Evolutionary conservation across 2,329 filamentous ascomycete genomes (phyloP), one percentile per base, ranked within the genome.

Genomic region (Sporothrix dimorphospora): DNA sequence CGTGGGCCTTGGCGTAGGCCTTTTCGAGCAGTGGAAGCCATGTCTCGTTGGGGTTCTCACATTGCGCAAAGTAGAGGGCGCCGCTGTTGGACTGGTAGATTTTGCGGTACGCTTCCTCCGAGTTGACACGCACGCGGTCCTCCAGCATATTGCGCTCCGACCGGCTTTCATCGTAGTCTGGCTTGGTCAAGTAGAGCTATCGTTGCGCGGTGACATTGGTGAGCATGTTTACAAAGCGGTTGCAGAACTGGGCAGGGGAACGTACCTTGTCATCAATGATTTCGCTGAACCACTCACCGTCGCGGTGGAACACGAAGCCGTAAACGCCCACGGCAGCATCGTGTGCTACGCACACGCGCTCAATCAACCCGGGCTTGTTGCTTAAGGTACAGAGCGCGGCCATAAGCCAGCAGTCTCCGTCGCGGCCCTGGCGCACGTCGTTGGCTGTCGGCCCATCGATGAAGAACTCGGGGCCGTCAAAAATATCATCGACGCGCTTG

Each of bases 381-480:
- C 89, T 90, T 74, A 97, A 85, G 0, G 92, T 93, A 74, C 91
- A 93, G 55, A 97, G 81, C 0, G 92, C 92, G 7, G 94, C 91
- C 83, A 97, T 89, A 72, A 96, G 88, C 93, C 93, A 97, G 79
- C 94, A 97, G 78, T 97, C 92, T 1, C 93, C 93, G 74, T 91
- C 89, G 9, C 87, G 86, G 1, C 93, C 93, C 79, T 96, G 93
- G 42, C 91, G 87, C 24, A 97, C 90, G 80, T 97, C 93, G 75
- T 91, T 91, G 21, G 92, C 90, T 9, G 89, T 90, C 1, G 92
- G 90, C 0, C 92, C 91, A 75, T 94, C 91, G 73, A 94, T 89
- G 78, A 89, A 96, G 79, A 97, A 96, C 73, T 87, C 83, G 1
- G 93, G 92, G 0, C 88, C 84, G 67, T 94, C 92, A 75, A 95